Conservation (phyloP, 768 basidiomycete genomes). For the Dentipellis fragilis region DNA sequence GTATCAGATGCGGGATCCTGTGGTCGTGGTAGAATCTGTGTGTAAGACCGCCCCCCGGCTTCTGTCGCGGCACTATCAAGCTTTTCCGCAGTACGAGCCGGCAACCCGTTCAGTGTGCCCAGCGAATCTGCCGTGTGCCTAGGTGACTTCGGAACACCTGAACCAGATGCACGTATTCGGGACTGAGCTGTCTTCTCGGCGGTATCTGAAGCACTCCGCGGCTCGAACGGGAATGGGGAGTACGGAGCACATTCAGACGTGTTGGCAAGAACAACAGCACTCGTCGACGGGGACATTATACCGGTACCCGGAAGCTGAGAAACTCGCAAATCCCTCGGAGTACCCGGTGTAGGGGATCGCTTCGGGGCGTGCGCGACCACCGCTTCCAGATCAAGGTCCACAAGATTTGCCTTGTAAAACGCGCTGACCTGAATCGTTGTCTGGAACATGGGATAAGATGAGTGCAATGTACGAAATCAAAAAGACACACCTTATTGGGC, state of each 20-base stretch:
- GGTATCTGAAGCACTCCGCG: too few species aligned
- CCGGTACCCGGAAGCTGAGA: constrained; percentile 14
- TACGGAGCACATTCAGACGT: background rate
- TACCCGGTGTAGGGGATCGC: constrained; percentile 22
- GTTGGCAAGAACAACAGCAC: background rate
- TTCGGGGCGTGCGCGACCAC: constrained; percentile 6
- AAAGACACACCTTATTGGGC: constrained; percentile 42
- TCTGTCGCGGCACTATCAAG: too few species aligned
- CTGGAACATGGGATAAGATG: constrained; percentile 19
- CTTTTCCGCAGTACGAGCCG: too few species aligned
- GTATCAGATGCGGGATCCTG: too few species aligned
- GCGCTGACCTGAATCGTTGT: constrained; percentile 46
- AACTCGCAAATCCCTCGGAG: constrained; percentile 5
- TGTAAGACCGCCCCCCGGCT: too few species aligned
- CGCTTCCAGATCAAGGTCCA: constrained; percentile 28
- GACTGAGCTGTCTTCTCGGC: too few species aligned
- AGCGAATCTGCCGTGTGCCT: too few species aligned
- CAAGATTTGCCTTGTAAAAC: constrained; percentile 37
- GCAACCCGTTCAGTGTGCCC: too few species aligned
- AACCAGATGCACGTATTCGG: too few species aligned
- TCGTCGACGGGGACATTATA: background rate
- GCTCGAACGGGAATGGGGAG: too few species aligned
- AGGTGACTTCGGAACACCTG: too few species aligned
- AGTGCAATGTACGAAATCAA: background rate
- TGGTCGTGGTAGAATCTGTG: too few species aligned